These are phyloP conservation scores for Tritrichomonas musculus DNA, from an alignment of 208 protist genomes.

Conservation along the genomic window DNA sequence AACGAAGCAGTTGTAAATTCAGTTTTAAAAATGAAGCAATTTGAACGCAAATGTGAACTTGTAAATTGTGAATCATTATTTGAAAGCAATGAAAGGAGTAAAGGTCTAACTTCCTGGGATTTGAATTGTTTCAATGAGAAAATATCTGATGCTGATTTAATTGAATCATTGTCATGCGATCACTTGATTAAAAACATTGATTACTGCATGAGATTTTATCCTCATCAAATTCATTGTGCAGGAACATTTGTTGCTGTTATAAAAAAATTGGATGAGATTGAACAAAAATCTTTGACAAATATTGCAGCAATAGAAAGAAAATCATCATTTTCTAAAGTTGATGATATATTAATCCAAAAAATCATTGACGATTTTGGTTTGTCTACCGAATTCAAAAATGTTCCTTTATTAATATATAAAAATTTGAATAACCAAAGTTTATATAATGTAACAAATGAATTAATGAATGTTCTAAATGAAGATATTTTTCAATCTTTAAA, in stretches of 20 bases:
- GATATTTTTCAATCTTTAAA: neutral
- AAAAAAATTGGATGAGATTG: neutral
- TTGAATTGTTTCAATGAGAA: no score
- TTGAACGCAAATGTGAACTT: neutral
- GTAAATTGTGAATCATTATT: neutral
- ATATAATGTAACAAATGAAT: no score
- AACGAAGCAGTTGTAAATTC: conserved; percentile 57
- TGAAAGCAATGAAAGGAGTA: neutral
- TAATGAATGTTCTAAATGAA: no score
- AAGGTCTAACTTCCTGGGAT: neutral
- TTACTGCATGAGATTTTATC: neutral
- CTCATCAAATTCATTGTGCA: neutral
- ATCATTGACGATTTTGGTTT: no score
- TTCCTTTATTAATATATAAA: no score
- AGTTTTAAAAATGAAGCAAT: conserved; percentile 38
- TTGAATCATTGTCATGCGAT: neutral
- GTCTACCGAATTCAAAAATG: no score
- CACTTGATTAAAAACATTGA: neutral
- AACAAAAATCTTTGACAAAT: no score
- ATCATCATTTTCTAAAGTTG: no score
- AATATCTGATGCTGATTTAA: no score
- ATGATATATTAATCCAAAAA: no score
- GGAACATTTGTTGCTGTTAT: neutral
- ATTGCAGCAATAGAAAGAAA: no score
- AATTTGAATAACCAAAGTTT: no score